Conservation (phyloP, 371 early-diverging fungal genomes). For the Mortierella sp. region DNA sequence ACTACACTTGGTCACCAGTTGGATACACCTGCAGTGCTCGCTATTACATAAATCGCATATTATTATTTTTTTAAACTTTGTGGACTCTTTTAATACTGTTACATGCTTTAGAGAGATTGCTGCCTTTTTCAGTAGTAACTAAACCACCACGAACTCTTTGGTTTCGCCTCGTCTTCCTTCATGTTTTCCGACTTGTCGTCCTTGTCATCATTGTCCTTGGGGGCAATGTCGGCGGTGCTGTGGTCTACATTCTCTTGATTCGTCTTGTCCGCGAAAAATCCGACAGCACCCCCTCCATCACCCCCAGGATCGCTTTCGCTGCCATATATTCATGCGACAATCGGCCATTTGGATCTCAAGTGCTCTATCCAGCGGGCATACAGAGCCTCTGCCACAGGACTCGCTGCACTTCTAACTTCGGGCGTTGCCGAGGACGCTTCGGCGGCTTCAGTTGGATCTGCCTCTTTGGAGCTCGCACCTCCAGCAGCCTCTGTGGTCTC, state of each 20-base stretch:
- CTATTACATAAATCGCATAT: too few relatives aligned
- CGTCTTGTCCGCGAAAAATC: not conserved
- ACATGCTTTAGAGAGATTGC: too few relatives aligned
- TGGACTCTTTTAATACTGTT: too few relatives aligned
- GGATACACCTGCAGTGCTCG: too few relatives aligned
- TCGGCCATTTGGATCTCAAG: constrained; percentile 54
- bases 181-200: too few relatives aligned
- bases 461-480: not conserved
- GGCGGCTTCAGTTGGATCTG: not conserved
- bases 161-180: too few relatives aligned
- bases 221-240: too few relatives aligned
- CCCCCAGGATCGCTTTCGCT: constrained; percentile 21
- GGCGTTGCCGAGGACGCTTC: constrained; percentile 5
- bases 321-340: constrained; percentile 55
- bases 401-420: constrained; percentile 26
- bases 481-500: constrained; percentile 10
- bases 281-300: not conserved
- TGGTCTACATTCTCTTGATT: not conserved
- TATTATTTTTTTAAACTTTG: too few relatives aligned
- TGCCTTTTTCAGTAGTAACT: too few relatives aligned
- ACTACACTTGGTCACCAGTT: too few relatives aligned
- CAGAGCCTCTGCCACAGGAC: constrained; percentile 53
- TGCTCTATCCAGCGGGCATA: constrained; percentile 57
- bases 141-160: too few relatives aligned
- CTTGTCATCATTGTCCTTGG: too few relatives aligned